A percentile compares a stretch with the other conserved stretches of the same genome.
phyloP scores from a whole-genome alignment of 2,329 filamentous ascomycete genomes.

The Aspergillus sp. region DNA sequence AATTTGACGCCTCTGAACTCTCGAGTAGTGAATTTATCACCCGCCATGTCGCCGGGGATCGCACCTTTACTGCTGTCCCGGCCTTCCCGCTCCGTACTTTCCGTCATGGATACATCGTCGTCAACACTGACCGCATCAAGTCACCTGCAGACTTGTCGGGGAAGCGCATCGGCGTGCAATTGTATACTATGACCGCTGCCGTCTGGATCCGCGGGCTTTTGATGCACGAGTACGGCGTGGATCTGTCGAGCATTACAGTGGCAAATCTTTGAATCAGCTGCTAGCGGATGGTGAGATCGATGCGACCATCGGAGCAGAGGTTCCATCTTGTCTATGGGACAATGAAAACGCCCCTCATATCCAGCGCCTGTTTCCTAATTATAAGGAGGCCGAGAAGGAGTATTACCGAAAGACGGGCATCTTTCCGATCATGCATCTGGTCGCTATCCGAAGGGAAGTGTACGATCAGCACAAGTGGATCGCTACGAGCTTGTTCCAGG shows the following conservation, averaged over 20 bases:
- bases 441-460: not conserved
- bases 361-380: not conserved
- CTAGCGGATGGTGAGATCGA: not conserved
- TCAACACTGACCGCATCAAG: not conserved
- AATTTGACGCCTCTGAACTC: not conserved
- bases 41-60: not conserved
- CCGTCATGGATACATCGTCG: not conserved
- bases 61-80: not conserved
- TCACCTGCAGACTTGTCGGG: not conserved
- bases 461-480: not conserved
- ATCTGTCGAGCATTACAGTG: not conserved
- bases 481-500: not conserved
- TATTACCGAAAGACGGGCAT: not conserved
- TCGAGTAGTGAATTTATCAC: not conserved
- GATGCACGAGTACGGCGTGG: not conserved
- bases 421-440: not conserved
- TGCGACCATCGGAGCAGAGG: not conserved
- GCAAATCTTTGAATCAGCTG: not conserved
- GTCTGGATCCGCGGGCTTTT: not conserved
- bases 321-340: not conserved
- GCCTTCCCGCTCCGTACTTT: not conserved
- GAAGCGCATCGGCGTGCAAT: not conserved
- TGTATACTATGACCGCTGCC: not conserved
- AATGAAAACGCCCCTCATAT: not conserved
- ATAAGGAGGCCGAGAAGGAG: not conserved